These are phyloP conservation scores for Schizophyllum commune DNA, from an alignment of 1,284 basidiomycete genomes.

Conservation along the genomic window DNA sequence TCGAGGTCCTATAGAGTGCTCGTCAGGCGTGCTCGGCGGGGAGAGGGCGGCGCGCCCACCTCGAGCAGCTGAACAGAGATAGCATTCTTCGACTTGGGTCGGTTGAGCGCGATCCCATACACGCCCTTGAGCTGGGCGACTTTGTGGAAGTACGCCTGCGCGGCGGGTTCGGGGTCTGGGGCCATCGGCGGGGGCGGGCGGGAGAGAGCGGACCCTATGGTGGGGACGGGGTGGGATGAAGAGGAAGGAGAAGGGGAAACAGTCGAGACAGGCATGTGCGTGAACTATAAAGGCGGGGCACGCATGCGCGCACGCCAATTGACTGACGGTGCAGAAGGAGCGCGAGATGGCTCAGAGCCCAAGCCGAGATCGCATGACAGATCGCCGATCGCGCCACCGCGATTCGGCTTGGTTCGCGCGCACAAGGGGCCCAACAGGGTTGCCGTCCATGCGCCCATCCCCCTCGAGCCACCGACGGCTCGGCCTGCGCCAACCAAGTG, in stretches of 20 bases:
- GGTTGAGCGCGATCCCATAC: constrained; percentile 61
- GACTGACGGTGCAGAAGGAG: not conserved
- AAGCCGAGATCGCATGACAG: not conserved
- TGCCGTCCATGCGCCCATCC: not conserved
- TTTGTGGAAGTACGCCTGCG: constrained; percentile 51
- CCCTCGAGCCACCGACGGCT: not conserved
- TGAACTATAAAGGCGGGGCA: not conserved
- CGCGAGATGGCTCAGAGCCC: no score
- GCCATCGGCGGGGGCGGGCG: not conserved
- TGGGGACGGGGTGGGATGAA: constrained; percentile 9
- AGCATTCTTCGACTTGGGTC: constrained; percentile 85
- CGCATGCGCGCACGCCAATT: not conserved
- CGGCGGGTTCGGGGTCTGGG: not conserved
- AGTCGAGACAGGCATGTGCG: constrained; percentile 10
- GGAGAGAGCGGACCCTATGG: constrained; percentile 13
- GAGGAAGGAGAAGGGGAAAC: constrained; percentile 8
- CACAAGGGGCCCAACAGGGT: not conserved
- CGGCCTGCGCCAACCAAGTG: not conserved
- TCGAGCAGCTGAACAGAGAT: constrained; percentile 70
- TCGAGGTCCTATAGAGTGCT: not conserved
- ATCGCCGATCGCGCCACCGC: not conserved
- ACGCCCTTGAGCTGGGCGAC: constrained; percentile 42
- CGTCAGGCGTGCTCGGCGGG: not conserved
- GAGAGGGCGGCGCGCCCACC: constrained; percentile 26
- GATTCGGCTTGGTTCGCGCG: not conserved